Evolutionary conservation across 345 rosid genomes (phyloP).

Genomic region (Eucalyptus shirleyi): DNA sequence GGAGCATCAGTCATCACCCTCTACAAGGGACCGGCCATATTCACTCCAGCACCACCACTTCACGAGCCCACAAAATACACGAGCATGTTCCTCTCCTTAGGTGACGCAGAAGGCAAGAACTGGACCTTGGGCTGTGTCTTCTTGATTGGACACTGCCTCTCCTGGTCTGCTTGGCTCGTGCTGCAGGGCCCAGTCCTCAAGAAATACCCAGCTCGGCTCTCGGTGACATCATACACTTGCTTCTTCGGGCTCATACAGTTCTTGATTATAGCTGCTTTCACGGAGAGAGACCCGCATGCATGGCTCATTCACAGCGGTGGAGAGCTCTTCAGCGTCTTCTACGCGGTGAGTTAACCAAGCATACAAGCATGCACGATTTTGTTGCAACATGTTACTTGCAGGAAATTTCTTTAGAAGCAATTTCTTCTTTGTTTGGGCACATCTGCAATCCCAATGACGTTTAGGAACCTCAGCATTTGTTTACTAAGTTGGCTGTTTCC

Average conservation of each 20-base stretch:
- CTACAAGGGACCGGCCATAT: constrained; percentile 80
- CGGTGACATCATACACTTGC: constrained; percentile 60
- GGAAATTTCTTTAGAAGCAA: background rate
- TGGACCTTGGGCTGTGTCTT: constrained; percentile 71
- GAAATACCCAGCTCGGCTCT: constrained; percentile 75
- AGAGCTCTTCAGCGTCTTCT: constrained; percentile 40
- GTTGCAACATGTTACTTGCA: background rate
- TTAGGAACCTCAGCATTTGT: background rate
- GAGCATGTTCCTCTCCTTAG: constrained; percentile 19
- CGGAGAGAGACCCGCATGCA: constrained; percentile 42
- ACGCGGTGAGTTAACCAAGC: constrained; percentile 30
- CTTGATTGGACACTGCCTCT: constrained; percentile 61
- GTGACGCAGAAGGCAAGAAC: constrained; percentile 62
- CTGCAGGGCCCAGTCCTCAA: constrained; percentile 62
- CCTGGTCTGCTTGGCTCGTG: constrained; percentile 94
- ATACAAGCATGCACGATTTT: background rate
- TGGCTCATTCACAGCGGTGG: constrained; percentile 45
- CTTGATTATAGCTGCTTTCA: constrained; percentile 34
- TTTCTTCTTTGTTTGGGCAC: background rate
- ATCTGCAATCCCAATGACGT: background rate
- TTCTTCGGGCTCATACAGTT: constrained; percentile 68
- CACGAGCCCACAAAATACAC: constrained; percentile 5
- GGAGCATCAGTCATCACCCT: constrained; percentile 93
- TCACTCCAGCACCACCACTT: constrained; percentile 42
- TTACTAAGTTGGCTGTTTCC: background rate